Evolutionary conservation across 208 protist species (phyloP), one percentile per base, ranked within the genome.

Genomic region (Endotrypanum monterogeii): DNA sequence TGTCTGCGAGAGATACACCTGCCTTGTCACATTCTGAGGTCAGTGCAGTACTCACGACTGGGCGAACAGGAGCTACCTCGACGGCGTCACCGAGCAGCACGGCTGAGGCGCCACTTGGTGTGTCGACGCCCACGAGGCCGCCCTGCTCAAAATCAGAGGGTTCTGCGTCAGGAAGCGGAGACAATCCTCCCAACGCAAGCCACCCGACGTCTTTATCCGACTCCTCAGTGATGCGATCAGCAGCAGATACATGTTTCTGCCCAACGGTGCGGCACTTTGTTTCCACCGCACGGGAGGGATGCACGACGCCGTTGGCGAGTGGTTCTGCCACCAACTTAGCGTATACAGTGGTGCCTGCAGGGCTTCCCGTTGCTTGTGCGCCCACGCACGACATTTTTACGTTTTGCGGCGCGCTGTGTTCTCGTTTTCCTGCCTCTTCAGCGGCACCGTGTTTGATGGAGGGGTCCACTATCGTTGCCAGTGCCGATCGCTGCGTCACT

Each of bases 251-350:
- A 41, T 28, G 32, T 20, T 18, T 56, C 50, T 41, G 30, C 37
- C 25, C 30, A 32, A 44, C 46, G 46, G 14, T 5, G 48, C 41
- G 30, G 14, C 41, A 5, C 28, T 46, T 18, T 2, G 48, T 12
- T 7, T 30, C 41, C 14, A 68, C 28, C 14, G 28, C 7, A 25
- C 32, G 25, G 3, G n/a, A 16, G 9, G 25, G n/a, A 11, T 55
- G 63, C 46, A 68, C 28, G 41, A 68, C 44, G 63, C 63, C 35
- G 63, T 12, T 68, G 63, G 44, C 46, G 46, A 56, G 37, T 46
- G 18, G 11, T 46, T 39, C 44, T n/a, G 7, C 63, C 41, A 68
- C 63, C 23, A 7, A 8, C 44, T 46, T 68, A 23, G 25, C 44
- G 18, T 28, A 54, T 46, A n/a, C 46, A 11, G 6, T 23, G 25